These are phyloP conservation scores for Pichia cabralensis DNA, from an alignment of 805 yeast genomes.

Conservation along the genomic window DNA sequence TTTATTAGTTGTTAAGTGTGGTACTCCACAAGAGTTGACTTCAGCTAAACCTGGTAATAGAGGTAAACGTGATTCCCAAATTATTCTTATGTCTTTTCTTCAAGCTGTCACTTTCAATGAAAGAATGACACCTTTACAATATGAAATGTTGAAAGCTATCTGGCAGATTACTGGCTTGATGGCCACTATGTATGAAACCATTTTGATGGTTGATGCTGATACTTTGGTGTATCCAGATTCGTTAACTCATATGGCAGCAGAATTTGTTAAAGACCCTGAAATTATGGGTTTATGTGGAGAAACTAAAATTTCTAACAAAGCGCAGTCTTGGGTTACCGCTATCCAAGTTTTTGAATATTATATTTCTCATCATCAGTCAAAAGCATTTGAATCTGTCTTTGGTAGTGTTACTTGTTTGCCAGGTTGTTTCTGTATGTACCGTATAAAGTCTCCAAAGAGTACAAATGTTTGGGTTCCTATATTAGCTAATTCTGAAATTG, in stretches of 20 bases:
- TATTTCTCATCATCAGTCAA: slow-evolving; percentile 89
- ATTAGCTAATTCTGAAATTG: slow-evolving; percentile 86
- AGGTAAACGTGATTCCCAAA: slow-evolving; percentile 93
- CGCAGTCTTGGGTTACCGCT: slow-evolving; percentile 79
- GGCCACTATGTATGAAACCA: slow-evolving; percentile 72
- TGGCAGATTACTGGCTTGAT: slow-evolving; percentile 81
- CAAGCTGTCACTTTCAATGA: slow-evolving; percentile 86
- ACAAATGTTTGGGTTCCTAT: slow-evolving; percentile 85
- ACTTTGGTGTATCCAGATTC: slow-evolving; percentile 83
- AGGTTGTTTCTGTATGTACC: slow-evolving; percentile 88
- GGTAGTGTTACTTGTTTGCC: slow-evolving; percentile 95
- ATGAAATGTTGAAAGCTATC: slow-evolving; percentile 60
- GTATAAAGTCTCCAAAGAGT: slow-evolving; percentile 86
- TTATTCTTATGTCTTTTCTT: slow-evolving; percentile 80
- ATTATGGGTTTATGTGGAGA: slow-evolving; percentile 95
- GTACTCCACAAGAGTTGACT: slow-evolving; percentile 69
- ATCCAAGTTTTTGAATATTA: slow-evolving; percentile 92
- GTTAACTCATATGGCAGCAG: slow-evolving; percentile 81
- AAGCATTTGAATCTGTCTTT: slow-evolving; percentile 90
- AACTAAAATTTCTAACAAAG: slow-evolving; percentile 79
- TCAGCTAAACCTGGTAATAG: slow-evolving; percentile 82
- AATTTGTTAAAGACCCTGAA: slow-evolving; percentile 76
- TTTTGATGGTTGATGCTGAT: slow-evolving; percentile 92
- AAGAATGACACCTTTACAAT: slow-evolving; percentile 87
- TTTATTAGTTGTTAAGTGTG: slow-evolving; percentile 73